A percentile compares a stretch with the other conserved stretches of the same genome.
Conservation (phyloP, 768 basidiomycete species). For the Wakefieldia striispora region DNA sequence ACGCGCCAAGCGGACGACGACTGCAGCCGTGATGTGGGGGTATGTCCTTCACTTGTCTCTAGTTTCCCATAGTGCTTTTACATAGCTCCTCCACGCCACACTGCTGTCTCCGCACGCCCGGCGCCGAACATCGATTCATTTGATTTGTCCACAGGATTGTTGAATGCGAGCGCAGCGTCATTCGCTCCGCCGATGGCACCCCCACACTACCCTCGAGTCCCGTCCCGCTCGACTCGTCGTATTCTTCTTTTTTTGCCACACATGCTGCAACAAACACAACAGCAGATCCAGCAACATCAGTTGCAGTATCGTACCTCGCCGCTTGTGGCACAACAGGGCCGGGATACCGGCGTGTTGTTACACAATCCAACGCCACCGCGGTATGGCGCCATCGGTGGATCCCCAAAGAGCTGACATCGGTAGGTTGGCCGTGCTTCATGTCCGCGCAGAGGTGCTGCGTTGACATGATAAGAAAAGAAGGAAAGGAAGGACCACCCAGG, state of each 20-base stretch:
- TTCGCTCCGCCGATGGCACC: conserved; percentile 31
- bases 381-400: conserved; percentile 14
- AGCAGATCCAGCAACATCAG: conserved; percentile 18
- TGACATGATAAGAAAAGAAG: no score
- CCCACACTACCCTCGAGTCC: conserved; percentile 32
- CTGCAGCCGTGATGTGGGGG: conserved; percentile 78
- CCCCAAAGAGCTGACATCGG: conserved; percentile 12
- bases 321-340: background rate
- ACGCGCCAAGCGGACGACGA: conserved; percentile 67
- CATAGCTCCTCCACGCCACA: background rate
- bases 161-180: conserved; percentile 44
- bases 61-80: no score
- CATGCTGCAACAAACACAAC: conserved; percentile 17
- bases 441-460: no score
- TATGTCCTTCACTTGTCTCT: conserved; percentile 24
- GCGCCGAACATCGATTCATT: background rate
- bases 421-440: background rate
- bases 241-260: conserved; percentile 7
- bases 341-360: conserved; percentile 4
- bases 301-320: conserved; percentile 3
- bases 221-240: conserved; percentile 9
- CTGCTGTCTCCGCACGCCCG: background rate
- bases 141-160: conserved; percentile 43
- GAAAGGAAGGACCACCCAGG: no score
- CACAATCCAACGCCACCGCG: conserved; percentile 10